These are phyloP conservation scores for Ceratocystis ficicola DNA, from an alignment of 2,329 filamentous ascomycete genomes.

Conservation along the genomic window DNA sequence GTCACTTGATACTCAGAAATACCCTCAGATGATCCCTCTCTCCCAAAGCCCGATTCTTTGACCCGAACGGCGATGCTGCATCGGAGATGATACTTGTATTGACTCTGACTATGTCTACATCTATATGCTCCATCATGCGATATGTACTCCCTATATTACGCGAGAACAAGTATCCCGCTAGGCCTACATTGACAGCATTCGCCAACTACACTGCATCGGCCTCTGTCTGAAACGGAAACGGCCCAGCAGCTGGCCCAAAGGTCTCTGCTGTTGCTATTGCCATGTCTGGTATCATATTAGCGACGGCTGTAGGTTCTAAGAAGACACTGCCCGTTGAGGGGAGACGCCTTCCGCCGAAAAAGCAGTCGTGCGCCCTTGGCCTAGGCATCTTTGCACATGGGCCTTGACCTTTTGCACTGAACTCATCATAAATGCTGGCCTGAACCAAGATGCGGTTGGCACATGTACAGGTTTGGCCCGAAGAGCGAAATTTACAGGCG, in stretches of 20 bases:
- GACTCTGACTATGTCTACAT: constrained; percentile 79
- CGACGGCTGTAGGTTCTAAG: constrained; percentile 79
- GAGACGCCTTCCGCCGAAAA: constrained; percentile 59
- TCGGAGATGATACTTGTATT: constrained; percentile 61
- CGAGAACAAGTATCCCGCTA: constrained; percentile 91
- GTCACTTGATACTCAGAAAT: constrained; percentile 64
- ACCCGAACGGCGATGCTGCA: constrained; percentile 57
- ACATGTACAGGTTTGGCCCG: constrained; percentile 90
- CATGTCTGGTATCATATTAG: constrained; percentile 79
- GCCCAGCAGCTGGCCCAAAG: constrained; percentile 81
- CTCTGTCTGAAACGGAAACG: constrained; percentile 83
- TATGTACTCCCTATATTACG: constrained; percentile 46
- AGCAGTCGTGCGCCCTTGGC: constrained; percentile 65
- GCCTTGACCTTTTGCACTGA: constrained; percentile 66
- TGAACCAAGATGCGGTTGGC: constrained; percentile 77
- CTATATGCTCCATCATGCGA: constrained; percentile 55
- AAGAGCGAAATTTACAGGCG: constrained; percentile 81
- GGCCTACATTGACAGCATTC: constrained; percentile 70
- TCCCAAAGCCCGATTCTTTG: constrained; percentile 69
- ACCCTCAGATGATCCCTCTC: constrained; percentile 66
- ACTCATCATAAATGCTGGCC: constrained; percentile 62
- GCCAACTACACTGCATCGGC: constrained; percentile 75
- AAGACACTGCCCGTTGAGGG: constrained; percentile 71
- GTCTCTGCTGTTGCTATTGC: constrained; percentile 77
- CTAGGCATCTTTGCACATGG: constrained; percentile 66